Conservation (phyloP, 768 basidiomycete genomes). For the Lactarius quietus region DNA sequence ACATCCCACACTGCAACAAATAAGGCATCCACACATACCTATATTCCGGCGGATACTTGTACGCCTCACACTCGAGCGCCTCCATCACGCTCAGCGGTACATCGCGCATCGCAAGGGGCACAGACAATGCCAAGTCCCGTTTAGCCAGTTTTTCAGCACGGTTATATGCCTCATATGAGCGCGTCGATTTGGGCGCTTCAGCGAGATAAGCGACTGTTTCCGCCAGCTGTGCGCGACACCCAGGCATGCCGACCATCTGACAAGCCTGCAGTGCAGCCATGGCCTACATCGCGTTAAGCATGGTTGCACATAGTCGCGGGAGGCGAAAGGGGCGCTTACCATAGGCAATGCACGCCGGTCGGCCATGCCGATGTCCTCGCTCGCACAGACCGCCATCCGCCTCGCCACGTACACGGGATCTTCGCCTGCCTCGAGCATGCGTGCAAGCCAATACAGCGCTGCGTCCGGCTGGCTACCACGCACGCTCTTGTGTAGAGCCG, state of each 20-base stretch:
- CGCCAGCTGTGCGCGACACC: constrained; percentile 73
- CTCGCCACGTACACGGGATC: constrained; percentile 76
- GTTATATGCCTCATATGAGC: constrained; percentile 75
- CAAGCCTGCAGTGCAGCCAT: constrained; percentile 61
- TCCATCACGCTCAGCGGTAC: constrained; percentile 65
- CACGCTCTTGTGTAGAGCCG: constrained; percentile 79
- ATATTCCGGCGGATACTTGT: constrained; percentile 49
- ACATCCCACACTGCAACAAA: background rate
- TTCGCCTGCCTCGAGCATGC: constrained; percentile 78
- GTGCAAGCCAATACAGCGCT: constrained; percentile 85
- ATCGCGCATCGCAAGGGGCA: constrained; percentile 73
- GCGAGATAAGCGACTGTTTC: constrained; percentile 75
- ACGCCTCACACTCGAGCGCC: constrained; percentile 48
- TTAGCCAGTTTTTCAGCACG: constrained; percentile 61
- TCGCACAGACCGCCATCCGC: constrained; percentile 74
- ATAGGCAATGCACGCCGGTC: constrained; percentile 74
- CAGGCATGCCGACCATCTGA: constrained; percentile 75
- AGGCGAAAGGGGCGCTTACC: constrained; percentile 39
- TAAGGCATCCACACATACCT: constrained; percentile 30
- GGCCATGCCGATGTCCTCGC: constrained; percentile 82
- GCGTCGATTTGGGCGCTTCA: constrained; percentile 80
- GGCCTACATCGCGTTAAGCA: constrained; percentile 41
- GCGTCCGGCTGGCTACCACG: constrained; percentile 73
- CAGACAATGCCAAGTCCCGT: constrained; percentile 48
- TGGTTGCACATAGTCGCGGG: background rate